These are phyloP conservation scores for Talaromyces sp. DNA, from an alignment of 2,329 filamentous ascomycete species.

Conservation along the genomic window DNA sequence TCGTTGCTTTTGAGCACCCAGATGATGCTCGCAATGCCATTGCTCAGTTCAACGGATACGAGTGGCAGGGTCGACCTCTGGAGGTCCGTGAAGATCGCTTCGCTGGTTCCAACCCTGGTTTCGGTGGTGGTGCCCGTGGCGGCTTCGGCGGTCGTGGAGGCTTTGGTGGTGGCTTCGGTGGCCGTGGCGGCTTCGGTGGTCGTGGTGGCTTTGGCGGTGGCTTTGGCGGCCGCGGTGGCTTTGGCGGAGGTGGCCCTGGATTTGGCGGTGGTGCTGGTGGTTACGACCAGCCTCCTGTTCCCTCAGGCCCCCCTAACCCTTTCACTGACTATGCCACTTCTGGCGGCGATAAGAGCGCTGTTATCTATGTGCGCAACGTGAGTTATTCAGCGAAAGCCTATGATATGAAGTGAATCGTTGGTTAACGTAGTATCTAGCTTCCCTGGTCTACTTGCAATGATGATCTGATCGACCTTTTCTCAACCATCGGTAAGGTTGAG, in stretches of 20 bases:
- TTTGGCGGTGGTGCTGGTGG: not conserved
- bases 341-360: slow-evolving; percentile 78
- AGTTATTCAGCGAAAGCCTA: slow-evolving; percentile 47
- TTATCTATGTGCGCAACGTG: slow-evolving; percentile 96
- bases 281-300: slow-evolving; percentile 33
- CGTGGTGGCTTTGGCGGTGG: slow-evolving; percentile 51
- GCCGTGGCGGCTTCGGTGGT: slow-evolving; percentile 15
- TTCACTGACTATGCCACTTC: slow-evolving; percentile 92
- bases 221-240: slow-evolving; percentile 32
- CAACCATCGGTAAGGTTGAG: slow-evolving; percentile 96
- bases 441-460: slow-evolving; percentile 99
- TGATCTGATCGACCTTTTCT: slow-evolving; percentile 93
- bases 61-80: slow-evolving; percentile 91
- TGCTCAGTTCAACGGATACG: slow-evolving; percentile 96
- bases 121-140: slow-evolving; percentile 56
- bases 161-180: slow-evolving; percentile 49
- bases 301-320: slow-evolving; percentile 70
- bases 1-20: slow-evolving; percentile 92
- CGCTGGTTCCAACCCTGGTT: slow-evolving; percentile 67
- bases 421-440: slow-evolving; percentile 60
- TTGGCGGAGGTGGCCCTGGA: slow-evolving; percentile 46
- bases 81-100: slow-evolving; percentile 97
- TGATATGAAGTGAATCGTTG: not conserved
- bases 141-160: slow-evolving; percentile 51
- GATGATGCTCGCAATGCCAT: slow-evolving; percentile 97